phyloP scores from a whole-genome alignment of 225 moss, liverwort and hornwort species.

The Straminergon stramineum region DNA sequence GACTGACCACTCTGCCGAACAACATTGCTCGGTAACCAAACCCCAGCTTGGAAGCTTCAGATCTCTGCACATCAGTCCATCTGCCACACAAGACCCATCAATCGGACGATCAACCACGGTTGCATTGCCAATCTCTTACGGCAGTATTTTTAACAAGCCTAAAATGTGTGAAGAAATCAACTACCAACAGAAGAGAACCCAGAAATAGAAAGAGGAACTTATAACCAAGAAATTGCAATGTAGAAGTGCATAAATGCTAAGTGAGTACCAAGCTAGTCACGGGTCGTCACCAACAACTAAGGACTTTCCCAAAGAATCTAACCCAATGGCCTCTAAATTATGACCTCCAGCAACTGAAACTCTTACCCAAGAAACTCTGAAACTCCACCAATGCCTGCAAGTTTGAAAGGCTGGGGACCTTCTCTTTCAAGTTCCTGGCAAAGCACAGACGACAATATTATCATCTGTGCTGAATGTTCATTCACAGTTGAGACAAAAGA shows the following conservation, averaged over 20 bases:
- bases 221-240: not conserved
- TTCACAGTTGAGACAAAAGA: not conserved
- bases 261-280: not conserved
- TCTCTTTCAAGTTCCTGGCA: constrained; percentile 65
- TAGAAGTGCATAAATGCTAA: not conserved
- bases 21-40: constrained; percentile 57
- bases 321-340: not conserved
- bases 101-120: not conserved
- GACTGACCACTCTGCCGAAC: constrained; percentile 64
- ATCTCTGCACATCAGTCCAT: constrained; percentile 82
- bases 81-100: constrained; percentile 15
- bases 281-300: not conserved
- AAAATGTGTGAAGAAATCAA: not conserved
- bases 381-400: constrained; percentile 77
- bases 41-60: constrained; percentile 62
- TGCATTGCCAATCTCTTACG: not conserved
- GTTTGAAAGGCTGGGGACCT: constrained; percentile 61
- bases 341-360: not conserved
- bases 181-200: not conserved
- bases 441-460: not conserved
- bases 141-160: not conserved
- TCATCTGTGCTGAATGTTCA: not conserved
- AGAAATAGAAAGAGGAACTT: not conserved
- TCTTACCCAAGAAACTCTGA: constrained; percentile 77
- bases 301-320: not conserved